A percentile compares a stretch with the other conserved stretches of the same genome.
These are phyloP conservation scores for Naganishia friedmannii DNA, from an alignment of 768 basidiomycete genomes.

Conservation along the genomic window DNA sequence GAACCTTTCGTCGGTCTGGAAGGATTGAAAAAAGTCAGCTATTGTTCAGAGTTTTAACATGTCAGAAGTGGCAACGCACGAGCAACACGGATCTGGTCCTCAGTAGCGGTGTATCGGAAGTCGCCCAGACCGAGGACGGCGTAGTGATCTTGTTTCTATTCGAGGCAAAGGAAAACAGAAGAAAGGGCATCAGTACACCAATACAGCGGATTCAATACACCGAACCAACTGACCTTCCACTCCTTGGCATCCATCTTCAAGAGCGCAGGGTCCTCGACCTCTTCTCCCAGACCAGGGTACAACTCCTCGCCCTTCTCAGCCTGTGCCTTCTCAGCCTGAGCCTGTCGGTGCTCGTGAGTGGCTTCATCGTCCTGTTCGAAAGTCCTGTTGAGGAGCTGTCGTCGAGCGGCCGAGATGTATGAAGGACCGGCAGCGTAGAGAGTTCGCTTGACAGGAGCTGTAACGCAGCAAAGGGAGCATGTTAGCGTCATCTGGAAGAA, in stretches of 20 bases:
- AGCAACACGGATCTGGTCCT: conserved; percentile 92
- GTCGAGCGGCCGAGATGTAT: conserved; percentile 75
- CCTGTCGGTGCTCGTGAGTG: conserved; percentile 53
- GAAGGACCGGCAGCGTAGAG: conserved; percentile 84
- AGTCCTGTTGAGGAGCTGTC: conserved; percentile 70
- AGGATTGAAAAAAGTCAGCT: not conserved
- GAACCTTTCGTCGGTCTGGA: conserved; percentile 94
- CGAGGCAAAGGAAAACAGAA: not conserved
- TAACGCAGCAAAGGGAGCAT: not conserved
- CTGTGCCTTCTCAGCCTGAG: conserved; percentile 56
- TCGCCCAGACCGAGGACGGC: conserved; percentile 91
- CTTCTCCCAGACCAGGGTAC: conserved; percentile 89
- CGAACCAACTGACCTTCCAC: conserved; percentile 72
- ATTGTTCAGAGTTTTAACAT: conserved; percentile 1
- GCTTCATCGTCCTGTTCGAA: conserved; percentile 79
- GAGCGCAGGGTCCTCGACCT: conserved; percentile 71
- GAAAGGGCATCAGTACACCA: not conserved
- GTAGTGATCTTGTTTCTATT: conserved; percentile 96
- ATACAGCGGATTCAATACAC: not conserved
- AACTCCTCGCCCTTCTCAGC: conserved; percentile 62
- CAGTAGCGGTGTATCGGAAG: conserved; percentile 77
- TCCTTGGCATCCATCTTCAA: conserved; percentile 86
- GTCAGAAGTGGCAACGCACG: conserved; percentile 57
- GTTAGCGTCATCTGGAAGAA: conserved; percentile 32
- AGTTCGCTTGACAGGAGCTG: conserved; percentile 56